phyloP scores from a whole-genome alignment of 495 filamentous ascomycete genomes.

The Xylaria scruposa region DNA sequence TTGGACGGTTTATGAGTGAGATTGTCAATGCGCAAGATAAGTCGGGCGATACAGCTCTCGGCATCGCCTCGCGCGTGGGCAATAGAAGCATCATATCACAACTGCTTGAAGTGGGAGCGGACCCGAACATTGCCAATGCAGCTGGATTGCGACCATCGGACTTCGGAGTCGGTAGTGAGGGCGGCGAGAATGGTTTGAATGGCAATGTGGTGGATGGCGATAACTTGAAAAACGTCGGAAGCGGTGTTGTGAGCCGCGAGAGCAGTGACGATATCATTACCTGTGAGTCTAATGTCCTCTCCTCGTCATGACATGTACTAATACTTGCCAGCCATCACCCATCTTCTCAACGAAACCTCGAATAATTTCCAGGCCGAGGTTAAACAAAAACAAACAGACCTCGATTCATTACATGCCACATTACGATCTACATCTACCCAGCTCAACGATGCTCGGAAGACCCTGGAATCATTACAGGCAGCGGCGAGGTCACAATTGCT shows the following conservation, averaged over 20 bases:
- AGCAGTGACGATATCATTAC: slow-evolving; percentile 75
- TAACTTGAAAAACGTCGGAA: slow-evolving; percentile 42
- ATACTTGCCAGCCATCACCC: slow-evolving; percentile 64
- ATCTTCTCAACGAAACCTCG: slow-evolving; percentile 75
- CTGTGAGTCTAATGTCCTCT: slow-evolving; percentile 56
- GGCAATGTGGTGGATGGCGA: slow-evolving; percentile 35
- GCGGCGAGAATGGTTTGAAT: slow-evolving; percentile 42
- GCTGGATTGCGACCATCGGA: slow-evolving; percentile 85
- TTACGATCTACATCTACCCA: slow-evolving; percentile 81
- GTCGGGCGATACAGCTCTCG: slow-evolving; percentile 91
- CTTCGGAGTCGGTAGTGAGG: slow-evolving; percentile 81
- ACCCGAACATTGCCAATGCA: slow-evolving; percentile 85
- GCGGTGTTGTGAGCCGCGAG: slow-evolving; percentile 54
- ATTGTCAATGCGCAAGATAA: slow-evolving; percentile 94
- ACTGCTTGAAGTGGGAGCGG: slow-evolving; percentile 89
- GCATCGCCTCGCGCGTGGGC: slow-evolving; percentile 87
- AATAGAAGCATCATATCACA: slow-evolving; percentile 92
- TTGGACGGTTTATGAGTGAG: slow-evolving; percentile 91
- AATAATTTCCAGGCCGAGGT: slow-evolving; percentile 77
- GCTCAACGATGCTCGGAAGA: slow-evolving; percentile 75
- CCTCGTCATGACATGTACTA: slow-evolving; percentile 14
- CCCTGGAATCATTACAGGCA: slow-evolving; percentile 68
- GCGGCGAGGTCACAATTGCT: slow-evolving; percentile 56
- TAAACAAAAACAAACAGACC: slow-evolving; percentile 78
- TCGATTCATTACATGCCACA: slow-evolving; percentile 76